Evolutionary conservation across 306 rosid genomes (phyloP).

Genomic region (Hippophae tibetana): DNA sequence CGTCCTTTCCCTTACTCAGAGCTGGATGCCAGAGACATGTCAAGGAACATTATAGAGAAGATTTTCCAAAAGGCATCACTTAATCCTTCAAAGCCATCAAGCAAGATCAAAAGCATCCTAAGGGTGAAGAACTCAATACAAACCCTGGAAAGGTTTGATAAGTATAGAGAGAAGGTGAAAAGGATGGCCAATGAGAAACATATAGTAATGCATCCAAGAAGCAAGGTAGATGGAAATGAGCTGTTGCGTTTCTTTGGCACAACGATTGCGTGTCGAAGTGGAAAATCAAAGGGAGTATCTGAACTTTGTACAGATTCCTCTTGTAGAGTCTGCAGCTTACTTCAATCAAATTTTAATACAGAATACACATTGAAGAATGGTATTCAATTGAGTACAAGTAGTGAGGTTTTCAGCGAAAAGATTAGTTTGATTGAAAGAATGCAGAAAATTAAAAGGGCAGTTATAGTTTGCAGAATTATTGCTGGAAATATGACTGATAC

Average conservation of each 20-base stretch:
- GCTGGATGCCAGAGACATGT: conserved; percentile 44
- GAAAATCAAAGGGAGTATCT: conserved; percentile 26
- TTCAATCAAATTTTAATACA: conserved; percentile 35
- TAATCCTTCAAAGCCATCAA: conserved; percentile 36
- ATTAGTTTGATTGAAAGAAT: conserved; percentile 16
- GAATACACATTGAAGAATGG: conserved; percentile 14
- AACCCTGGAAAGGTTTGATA: conserved; percentile 44
- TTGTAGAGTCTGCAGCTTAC: conserved; percentile 47
- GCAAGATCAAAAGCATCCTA: conserved; percentile 36
- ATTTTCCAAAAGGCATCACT: conserved; percentile 48
- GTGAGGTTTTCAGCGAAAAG: conserved; percentile 19
- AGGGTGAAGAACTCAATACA: conserved; percentile 43
- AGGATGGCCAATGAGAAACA: conserved; percentile 22
- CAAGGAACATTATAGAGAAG: conserved; percentile 66
- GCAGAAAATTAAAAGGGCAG: conserved; percentile 41
- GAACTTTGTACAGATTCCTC: conserved; percentile 35
- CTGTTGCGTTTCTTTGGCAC: conserved; percentile 44
- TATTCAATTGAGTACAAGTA: conserved; percentile 27
- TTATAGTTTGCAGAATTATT: conserved; percentile 60
- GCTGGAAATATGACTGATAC: conserved; percentile 37
- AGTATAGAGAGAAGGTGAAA: conserved; percentile 62
- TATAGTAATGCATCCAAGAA: conserved; percentile 41
- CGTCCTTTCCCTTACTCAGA: conserved; percentile 18
- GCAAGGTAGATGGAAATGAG: conserved; percentile 64
- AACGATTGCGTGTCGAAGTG: conserved; percentile 43